A percentile compares a stretch with the other conserved stretches of the same genome.
phyloP scores from a whole-genome alignment of 169 alveolate genomes.

The Eimeria tenella region DNA sequence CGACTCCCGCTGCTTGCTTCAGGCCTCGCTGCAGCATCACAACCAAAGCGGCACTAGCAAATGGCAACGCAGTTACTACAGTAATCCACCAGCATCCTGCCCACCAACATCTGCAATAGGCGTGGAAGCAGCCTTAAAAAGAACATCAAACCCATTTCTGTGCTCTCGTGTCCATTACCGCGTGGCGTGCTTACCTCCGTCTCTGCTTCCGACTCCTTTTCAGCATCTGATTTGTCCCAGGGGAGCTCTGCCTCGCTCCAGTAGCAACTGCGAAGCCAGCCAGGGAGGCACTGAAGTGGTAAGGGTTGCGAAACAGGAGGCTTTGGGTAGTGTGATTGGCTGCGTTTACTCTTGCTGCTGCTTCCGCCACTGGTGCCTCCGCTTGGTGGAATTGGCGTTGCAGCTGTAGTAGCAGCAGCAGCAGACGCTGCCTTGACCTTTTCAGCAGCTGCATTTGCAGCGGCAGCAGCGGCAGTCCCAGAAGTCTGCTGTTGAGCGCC shows the following conservation, averaged over 20 bases:
- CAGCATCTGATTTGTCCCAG: constrained; percentile 61
- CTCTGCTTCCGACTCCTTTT: constrained; percentile 44
- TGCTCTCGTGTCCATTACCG: not conserved
- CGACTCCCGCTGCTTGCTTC: constrained; percentile 72
- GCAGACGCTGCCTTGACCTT: constrained; percentile 25
- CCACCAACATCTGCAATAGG: not conserved
- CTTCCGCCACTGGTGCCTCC: constrained; percentile 7
- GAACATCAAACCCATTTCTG: not conserved
- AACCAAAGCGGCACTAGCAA: not conserved
- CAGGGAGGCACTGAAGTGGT: constrained; percentile 64
- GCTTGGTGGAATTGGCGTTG: not conserved
- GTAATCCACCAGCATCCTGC: not conserved
- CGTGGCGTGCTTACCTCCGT: not conserved
- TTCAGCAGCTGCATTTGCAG: constrained; percentile 7
- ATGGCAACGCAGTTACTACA: not conserved
- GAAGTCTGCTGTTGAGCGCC: constrained; percentile 66
- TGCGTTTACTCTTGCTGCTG: constrained; percentile 69
- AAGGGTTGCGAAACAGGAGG: constrained; percentile 61
- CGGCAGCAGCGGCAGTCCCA: not conserved
- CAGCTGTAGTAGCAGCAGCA: constrained; percentile 28
- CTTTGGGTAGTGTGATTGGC: constrained; percentile 58
- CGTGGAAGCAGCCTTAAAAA: not conserved
- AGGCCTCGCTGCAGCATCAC: constrained; percentile 56
- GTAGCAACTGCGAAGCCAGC: constrained; percentile 63
- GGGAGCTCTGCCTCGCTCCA: constrained; percentile 72